Percentiles rank a stretch among this genome's conserved stretches.
These are phyloP conservation scores for Tubosaeta brunneosetosa DNA, from an alignment of 768 basidiomycete species.

Conservation along the genomic window DNA sequence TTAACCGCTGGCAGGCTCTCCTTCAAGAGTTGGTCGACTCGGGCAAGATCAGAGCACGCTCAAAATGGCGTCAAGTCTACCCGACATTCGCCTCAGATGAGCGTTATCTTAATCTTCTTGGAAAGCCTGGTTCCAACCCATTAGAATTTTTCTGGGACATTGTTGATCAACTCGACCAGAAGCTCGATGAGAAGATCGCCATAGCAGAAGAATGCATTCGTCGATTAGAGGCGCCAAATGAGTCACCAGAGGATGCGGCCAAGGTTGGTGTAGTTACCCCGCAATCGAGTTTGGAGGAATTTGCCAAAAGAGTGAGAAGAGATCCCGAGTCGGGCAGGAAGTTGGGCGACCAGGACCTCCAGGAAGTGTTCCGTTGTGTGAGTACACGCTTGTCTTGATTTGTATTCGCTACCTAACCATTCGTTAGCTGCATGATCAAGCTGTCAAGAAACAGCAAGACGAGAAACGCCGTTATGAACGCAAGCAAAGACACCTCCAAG, in stretches of 20 bases:
- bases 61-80: slow-evolving; percentile 91
- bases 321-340: slow-evolving; percentile 49
- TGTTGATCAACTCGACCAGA: slow-evolving; percentile 83
- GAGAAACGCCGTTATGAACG: slow-evolving; percentile 86
- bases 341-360: slow-evolving; percentile 50
- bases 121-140: slow-evolving; percentile 91
- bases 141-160: slow-evolving; percentile 95
- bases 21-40: slow-evolving; percentile 62
- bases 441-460: slow-evolving; percentile 71
- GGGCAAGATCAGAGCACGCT: slow-evolving; percentile 70
- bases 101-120: slow-evolving; percentile 85
- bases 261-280: slow-evolving; percentile 38
- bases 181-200: slow-evolving; percentile 74
- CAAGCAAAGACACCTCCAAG: slow-evolving; percentile 80
- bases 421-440: slow-evolving; percentile 63
- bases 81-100: slow-evolving; percentile 69
- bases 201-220: slow-evolving; percentile 59
- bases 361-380: slow-evolving; percentile 60
- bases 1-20: slow-evolving; percentile 46
- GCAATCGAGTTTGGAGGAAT: slow-evolving; percentile 60
- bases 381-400: slow-evolving; percentile 18
- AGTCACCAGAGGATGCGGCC: slow-evolving; percentile 26
- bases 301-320: slow-evolving; percentile 50
- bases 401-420: slow-evolving; percentile 6
- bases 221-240: slow-evolving; percentile 34